phyloP scores from a whole-genome alignment of 306 rosid genomes.

The Ammopiptanthus mongolicus region DNA sequence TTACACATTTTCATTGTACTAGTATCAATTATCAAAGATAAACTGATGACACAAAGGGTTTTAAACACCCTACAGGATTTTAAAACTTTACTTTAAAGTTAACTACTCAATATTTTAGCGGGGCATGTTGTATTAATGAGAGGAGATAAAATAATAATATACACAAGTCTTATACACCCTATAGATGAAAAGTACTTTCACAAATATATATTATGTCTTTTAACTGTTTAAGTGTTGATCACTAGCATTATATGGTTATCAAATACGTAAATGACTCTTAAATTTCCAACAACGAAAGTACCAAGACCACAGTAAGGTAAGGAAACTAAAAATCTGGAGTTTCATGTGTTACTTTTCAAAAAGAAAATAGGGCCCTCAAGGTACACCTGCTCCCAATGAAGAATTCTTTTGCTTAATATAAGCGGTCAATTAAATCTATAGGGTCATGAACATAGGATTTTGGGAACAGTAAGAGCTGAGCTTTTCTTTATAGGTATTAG shows the following conservation, averaged over 20 bases:
- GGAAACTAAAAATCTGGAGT: neutral
- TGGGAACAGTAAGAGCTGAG: neutral
- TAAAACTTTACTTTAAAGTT: too few species aligned
- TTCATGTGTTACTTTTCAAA: neutral
- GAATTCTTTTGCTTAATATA: constrained; percentile 12
- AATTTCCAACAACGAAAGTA: neutral
- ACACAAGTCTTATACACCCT: too few species aligned
- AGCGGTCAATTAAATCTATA: neutral
- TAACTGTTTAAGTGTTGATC: too few species aligned
- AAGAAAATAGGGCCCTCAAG: neutral
- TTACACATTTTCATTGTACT: neutral
- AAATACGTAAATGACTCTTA: neutral
- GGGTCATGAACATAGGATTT: neutral
- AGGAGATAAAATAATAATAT: too few species aligned
- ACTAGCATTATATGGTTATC: neutral
- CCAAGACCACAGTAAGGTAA: neutral
- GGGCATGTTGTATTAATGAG: too few species aligned
- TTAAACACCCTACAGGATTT: too few species aligned
- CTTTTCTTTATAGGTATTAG: constrained; percentile 10
- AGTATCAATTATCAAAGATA: too few species aligned
- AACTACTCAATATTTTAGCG: too few species aligned
- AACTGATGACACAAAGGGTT: too few species aligned
- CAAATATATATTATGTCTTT: too few species aligned
- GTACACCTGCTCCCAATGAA: constrained; percentile 33
- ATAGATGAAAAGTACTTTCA: too few species aligned